Base-by-base conservation (phyloP, 352 stramenopile species). In the Globisporangium cederbergense region DNA sequence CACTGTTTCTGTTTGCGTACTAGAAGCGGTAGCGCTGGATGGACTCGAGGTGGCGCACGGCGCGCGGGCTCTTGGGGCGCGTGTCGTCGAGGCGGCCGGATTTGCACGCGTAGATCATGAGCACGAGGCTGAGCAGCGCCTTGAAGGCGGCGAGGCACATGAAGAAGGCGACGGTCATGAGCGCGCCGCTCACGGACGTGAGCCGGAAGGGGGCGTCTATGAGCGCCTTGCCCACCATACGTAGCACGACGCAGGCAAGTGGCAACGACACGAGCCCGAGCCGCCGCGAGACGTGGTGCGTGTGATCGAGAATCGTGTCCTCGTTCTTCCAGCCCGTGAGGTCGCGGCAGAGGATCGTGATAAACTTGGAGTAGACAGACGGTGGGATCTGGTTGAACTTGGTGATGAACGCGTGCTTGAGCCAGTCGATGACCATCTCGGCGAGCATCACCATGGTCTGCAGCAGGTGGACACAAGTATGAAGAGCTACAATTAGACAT, bases 371-470 rank as follows among this genome's bases (percentile, higher is more conserved):
- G 74, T 99, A 99, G 32, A 98, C 84, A 3, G 71, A 81, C 38
- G 95, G 93, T 40, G 95, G 83, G 51, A 99, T 94, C 49, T 94
- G 86, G 72, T 99, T 99, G 78, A 99, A 99, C 67, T 99, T 99
- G 55, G 94, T 98, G 67, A 99, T 99, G 76, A 99, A 99, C 4
- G 91, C 93, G 75, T 99, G 97, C 77, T 99, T 99, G 62, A 99
- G 91, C 94, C 95, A 99, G 79, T 99, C 97, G 58, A 97, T 96
- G 57, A 99, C 66, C 70, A 98, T 90, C 75, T 99, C 96, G 13
- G 90, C 87, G 10, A 88, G 67, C 64, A 97, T 89, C 28, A 99
- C 93, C 76, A 98, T 90, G 0, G 81, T 77, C 81, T 90, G 34
- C 14, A 4, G 14, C 30, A 62, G 3, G 32, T 46, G 49, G 43